A percentile compares a stretch with the other conserved stretches of the same genome.
Conservation (phyloP, 352 stramenopile genomes). For the Globisporangium emineosum region DNA sequence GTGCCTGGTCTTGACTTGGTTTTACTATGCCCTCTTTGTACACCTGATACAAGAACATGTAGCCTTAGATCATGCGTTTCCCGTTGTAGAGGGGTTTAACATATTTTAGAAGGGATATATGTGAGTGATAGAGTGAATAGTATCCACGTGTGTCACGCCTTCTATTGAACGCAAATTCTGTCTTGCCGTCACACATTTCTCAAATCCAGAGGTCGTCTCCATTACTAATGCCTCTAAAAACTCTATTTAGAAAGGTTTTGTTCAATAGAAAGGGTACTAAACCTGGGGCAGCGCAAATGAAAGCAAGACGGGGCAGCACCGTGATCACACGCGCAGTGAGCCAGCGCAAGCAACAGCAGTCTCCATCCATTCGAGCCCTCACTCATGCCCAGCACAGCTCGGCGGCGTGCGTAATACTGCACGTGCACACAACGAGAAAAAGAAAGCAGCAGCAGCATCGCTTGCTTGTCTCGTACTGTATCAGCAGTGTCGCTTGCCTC, state of each 20-base stretch:
- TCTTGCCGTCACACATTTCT: not conserved
- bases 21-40: not conserved
- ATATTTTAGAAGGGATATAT: not conserved
- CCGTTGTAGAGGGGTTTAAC: not conserved
- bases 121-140: not conserved
- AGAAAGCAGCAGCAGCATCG: too few species aligned
- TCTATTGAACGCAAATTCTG: not conserved
- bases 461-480: too few species aligned
- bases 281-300: conserved; percentile 7
- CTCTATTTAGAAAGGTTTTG: not conserved
- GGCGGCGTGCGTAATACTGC: too few species aligned
- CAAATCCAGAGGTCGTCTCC: not conserved
- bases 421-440: not conserved
- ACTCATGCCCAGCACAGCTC: not conserved
- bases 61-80: not conserved
- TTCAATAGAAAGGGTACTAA: not conserved
- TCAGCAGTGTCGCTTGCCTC: too few species aligned
- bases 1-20: not conserved
- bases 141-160: not conserved
- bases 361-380: conserved; percentile 4
- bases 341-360: not conserved
- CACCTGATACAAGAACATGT: not conserved
- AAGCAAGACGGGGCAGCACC: conserved; percentile 12
- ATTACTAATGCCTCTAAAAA: not conserved
- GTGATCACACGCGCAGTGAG: conserved; percentile 2